Percentiles rank a stretch among this genome's conserved stretches.
Conservation (phyloP, 441 rosid genomes). For the Populus tomentosa region DNA sequence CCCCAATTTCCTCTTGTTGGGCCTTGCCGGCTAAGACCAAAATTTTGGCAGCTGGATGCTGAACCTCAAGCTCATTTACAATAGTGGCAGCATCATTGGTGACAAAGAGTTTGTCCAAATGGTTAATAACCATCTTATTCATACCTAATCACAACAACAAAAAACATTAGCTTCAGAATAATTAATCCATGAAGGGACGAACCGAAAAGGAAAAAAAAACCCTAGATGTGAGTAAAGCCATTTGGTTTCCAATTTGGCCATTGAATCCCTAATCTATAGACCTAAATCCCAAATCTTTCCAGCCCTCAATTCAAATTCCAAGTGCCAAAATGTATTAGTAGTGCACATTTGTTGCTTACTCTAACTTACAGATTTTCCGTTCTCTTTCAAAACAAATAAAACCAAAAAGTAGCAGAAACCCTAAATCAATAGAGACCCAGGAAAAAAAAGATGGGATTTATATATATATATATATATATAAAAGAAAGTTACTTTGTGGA, state of each 20-base stretch:
- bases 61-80: slow-evolving; percentile 94
- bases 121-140: slow-evolving; percentile 99
- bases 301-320: neutral
- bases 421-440: too few relatives aligned
- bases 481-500: neutral
- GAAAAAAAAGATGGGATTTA: too few relatives aligned
- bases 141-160: slow-evolving; percentile 47
- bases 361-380: neutral
- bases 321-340: neutral
- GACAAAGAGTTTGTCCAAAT: slow-evolving; percentile 85
- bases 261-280: neutral
- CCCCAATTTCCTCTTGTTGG: slow-evolving; percentile 98
- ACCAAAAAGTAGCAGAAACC: too few relatives aligned
- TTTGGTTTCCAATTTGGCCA: neutral
- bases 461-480: too few relatives aligned
- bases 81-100: slow-evolving; percentile 96
- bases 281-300: neutral
- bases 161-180: neutral
- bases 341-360: neutral
- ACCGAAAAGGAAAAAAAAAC: neutral
- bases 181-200: neutral
- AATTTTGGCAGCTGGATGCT: slow-evolving; percentile 95
- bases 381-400: too few relatives aligned
- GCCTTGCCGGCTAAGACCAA: slow-evolving; percentile 90
- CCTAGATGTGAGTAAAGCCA: neutral